Evolutionary conservation across 345 rosid genomes (phyloP).

Genomic region (Eutrema heterophyllum): DNA sequence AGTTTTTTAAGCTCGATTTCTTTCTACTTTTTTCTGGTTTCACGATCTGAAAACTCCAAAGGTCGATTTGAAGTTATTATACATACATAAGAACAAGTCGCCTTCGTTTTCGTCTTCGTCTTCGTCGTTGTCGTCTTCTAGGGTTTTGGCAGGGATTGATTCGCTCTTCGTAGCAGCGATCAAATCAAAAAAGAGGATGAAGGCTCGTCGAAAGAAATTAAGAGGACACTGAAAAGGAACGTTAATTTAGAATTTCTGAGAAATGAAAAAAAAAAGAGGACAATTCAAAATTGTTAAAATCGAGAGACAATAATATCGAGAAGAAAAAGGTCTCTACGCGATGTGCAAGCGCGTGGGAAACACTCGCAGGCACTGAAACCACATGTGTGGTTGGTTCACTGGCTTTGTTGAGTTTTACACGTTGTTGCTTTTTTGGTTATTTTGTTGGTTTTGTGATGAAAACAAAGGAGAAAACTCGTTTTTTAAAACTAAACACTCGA

Average conservation of each 20-base stretch:
- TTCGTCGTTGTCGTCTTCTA: slow-evolving; percentile 22
- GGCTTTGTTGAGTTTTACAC: slow-evolving; percentile 5
- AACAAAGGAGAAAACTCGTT: no score
- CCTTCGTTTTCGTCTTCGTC: neutral
- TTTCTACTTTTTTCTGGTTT: neutral
- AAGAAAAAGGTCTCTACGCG: slow-evolving; percentile 9
- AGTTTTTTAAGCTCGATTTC: neutral
- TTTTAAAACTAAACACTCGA: no score
- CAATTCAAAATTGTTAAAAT: slow-evolving; percentile 8
- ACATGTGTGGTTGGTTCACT: slow-evolving; percentile 15
- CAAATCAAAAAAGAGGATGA: slow-evolving; percentile 19
- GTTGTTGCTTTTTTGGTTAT: neutral
- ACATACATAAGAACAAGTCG: neutral
- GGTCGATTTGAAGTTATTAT: neutral
- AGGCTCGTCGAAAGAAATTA: slow-evolving; percentile 28
- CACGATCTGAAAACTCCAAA: slow-evolving; percentile 7
- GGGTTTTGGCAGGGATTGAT: slow-evolving; percentile 21
- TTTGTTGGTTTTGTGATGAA: neutral
- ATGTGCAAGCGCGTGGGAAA: neutral
- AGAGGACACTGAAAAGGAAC: slow-evolving; percentile 32
- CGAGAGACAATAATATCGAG: slow-evolving; percentile 10
- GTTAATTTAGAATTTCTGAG: neutral
- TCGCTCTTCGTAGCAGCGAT: slow-evolving; percentile 22
- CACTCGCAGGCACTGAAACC: neutral
- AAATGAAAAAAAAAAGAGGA: neutral